phyloP scores from a whole-genome alignment of 768 basidiomycete genomes.

The Pilatotrama ljubarskyi region DNA sequence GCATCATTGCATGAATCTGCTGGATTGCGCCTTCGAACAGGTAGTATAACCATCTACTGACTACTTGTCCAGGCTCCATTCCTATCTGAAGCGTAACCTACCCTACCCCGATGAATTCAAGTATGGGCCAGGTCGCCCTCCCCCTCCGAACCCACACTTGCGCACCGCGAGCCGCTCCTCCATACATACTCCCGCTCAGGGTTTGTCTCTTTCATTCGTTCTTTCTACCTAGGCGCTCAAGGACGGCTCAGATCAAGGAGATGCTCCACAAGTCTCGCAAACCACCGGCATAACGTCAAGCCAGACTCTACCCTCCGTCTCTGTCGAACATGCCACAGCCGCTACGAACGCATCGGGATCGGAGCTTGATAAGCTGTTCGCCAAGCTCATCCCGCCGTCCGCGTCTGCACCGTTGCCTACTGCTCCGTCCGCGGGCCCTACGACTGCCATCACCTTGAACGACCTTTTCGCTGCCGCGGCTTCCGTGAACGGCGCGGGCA shows the following conservation, averaged over 20 bases:
- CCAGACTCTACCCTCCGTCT: not conserved
- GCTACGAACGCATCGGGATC: conserved; percentile 25
- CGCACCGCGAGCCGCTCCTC: conserved; percentile 21
- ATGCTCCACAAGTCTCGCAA: not conserved
- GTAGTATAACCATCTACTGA: too few species aligned
- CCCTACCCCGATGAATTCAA: conserved; percentile 73
- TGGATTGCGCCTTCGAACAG: too few species aligned
- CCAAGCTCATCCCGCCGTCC: conserved; percentile 37
- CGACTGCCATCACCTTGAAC: conserved; percentile 39
- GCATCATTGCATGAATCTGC: too few species aligned
- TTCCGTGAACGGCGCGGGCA: not conserved
- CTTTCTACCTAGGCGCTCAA: not conserved
- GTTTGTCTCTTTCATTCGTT: not conserved
- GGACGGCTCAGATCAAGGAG: not conserved
- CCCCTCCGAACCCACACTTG: conserved; percentile 51
- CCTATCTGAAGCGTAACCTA: conserved; percentile 62
- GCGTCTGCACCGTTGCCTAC: conserved; percentile 6
- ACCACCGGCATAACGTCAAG: not conserved
- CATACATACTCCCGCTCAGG: conserved; percentile 1
- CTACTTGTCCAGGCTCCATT: conserved; percentile 49
- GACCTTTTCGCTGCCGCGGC: conserved; percentile 44
- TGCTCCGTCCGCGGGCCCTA: conserved; percentile 24
- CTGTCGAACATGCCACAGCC: not conserved
- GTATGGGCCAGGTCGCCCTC: conserved; percentile 67
- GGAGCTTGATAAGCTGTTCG: conserved; percentile 46